Percentiles rank a stretch among this genome's conserved stretches.
These are phyloP conservation scores for Boletus tomentosulus DNA, from an alignment of 768 basidiomycete species.

Conservation along the genomic window DNA sequence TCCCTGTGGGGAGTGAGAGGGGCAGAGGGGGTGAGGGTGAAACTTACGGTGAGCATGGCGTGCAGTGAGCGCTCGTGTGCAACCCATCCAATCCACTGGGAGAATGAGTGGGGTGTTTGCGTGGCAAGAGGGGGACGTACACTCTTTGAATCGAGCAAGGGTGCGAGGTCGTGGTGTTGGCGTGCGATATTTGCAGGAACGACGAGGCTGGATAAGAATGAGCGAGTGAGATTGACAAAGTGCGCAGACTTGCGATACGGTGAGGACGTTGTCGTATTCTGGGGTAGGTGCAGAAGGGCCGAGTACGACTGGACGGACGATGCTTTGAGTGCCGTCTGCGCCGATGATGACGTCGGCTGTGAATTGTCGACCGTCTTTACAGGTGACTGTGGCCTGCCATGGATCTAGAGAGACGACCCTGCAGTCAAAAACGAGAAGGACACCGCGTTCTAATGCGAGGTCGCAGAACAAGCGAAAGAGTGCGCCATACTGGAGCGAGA, in stretches of 20 bases:
- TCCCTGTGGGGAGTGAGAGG: conserved; percentile 3
- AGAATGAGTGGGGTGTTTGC: neutral
- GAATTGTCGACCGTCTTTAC: conserved; percentile 40
- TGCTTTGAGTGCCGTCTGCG: conserved; percentile 55
- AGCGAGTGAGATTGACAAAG: neutral
- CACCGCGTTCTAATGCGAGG: conserved; percentile 45
- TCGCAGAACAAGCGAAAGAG: conserved; percentile 45
- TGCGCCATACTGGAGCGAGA: conserved; percentile 47
- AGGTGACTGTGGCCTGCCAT: conserved; percentile 28
- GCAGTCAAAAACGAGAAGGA: conserved; percentile 40
- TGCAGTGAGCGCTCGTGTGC: conserved; percentile 18
- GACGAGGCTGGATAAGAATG: conserved; percentile 6
- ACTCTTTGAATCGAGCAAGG: conserved; percentile 4
- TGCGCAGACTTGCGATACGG: conserved; percentile 10
- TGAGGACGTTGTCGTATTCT: conserved; percentile 13
- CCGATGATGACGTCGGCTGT: conserved; percentile 53
- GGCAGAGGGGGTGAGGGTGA: neutral
- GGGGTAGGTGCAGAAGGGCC: conserved; percentile 7
- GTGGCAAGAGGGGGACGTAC: conserved; percentile 4
- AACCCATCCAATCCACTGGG: conserved; percentile 22
- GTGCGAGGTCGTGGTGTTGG: conserved; percentile 16
- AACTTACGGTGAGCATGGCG: conserved; percentile 18
- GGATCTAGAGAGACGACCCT: conserved; percentile 33
- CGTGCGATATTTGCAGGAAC: conserved; percentile 14
- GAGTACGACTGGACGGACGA: conserved; percentile 34